phyloP scores from a whole-genome alignment of 352 stramenopile species.

The Hyaloperonospora arabidopsidis region DNA sequence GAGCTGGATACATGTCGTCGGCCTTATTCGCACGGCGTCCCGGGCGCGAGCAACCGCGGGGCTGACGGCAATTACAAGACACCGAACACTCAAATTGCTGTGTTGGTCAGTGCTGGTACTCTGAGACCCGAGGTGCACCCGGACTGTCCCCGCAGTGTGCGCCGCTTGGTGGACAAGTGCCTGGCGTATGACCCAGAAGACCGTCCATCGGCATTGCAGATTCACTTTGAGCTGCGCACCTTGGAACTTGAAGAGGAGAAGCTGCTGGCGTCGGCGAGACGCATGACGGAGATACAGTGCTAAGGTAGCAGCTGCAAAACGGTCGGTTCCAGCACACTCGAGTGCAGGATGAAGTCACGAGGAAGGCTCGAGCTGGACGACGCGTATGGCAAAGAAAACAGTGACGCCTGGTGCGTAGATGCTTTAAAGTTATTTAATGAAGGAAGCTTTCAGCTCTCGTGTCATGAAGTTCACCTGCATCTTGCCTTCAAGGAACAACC shows the following conservation, averaged over 20 bases:
- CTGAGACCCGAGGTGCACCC: slow-evolving; percentile 39
- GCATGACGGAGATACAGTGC: slow-evolving; percentile 20
- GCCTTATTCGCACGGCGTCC: slow-evolving; percentile 13
- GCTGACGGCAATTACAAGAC: slow-evolving; percentile 8
- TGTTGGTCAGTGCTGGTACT: slow-evolving; percentile 42
- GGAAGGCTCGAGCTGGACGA: too few species aligned
- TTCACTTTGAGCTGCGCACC: slow-evolving; percentile 59
- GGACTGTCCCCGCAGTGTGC: slow-evolving; percentile 46
- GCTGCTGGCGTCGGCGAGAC: slow-evolving; percentile 17
- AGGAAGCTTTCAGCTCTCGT: too few species aligned
- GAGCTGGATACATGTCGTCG: slow-evolving; percentile 43
- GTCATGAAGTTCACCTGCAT: too few species aligned
- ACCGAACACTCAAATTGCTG: slow-evolving; percentile 41
- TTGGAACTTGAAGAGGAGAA: slow-evolving; percentile 25
- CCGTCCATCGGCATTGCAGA: slow-evolving; percentile 51
- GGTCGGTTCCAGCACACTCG: too few species aligned
- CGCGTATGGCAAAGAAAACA: too few species aligned
- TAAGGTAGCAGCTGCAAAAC: too few species aligned
- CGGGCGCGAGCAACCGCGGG: slow-evolving; percentile 22
- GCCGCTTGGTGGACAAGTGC: slow-evolving; percentile 41
- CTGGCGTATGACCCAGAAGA: slow-evolving; percentile 42
- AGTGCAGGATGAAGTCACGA: too few species aligned
- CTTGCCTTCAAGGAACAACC: too few species aligned
- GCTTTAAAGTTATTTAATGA: too few species aligned
- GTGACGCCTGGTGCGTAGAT: too few species aligned